These are phyloP conservation scores for Candolleomyces aberdarensis DNA, from an alignment of 768 basidiomycete genomes.

Conservation along the genomic window DNA sequence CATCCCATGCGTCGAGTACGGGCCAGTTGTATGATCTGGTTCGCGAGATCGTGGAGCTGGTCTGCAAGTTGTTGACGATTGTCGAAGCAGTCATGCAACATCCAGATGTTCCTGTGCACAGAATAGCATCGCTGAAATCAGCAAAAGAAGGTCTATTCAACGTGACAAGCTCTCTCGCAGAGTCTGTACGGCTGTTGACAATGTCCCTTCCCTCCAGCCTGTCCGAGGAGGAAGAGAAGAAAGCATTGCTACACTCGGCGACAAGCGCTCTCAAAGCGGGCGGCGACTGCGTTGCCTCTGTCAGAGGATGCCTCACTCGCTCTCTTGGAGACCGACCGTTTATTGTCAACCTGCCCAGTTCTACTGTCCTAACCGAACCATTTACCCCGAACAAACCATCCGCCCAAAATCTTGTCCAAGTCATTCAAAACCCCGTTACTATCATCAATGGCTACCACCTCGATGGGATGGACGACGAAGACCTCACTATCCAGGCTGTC, in stretches of 20 bases:
- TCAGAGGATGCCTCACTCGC: slow-evolving; percentile 76
- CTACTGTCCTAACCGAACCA: slow-evolving; percentile 40
- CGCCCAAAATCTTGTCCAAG: slow-evolving; percentile 28
- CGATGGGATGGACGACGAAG: slow-evolving; percentile 48
- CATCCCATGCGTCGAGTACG: slow-evolving; percentile 89
- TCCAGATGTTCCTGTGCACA: slow-evolving; percentile 61
- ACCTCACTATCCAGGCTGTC: slow-evolving; percentile 57
- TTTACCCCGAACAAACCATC: slow-evolving; percentile 51
- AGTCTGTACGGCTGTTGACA: slow-evolving; percentile 80
- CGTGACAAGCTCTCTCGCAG: slow-evolving; percentile 82
- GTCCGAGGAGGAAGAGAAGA: slow-evolving; percentile 83
- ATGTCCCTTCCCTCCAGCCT: slow-evolving; percentile 40
- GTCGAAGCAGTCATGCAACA: slow-evolving; percentile 86
- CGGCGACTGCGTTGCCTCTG: slow-evolving; percentile 82
- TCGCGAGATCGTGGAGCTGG: slow-evolving; percentile 91
- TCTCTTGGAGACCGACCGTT: slow-evolving; percentile 60
- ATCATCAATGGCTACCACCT: slow-evolving; percentile 34
- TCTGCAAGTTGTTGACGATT: slow-evolving; percentile 85
- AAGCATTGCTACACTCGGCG: slow-evolving; percentile 74
- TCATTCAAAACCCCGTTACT: slow-evolving; percentile 29
- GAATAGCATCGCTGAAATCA: slow-evolving; percentile 59
- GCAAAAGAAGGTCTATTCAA: slow-evolving; percentile 83
- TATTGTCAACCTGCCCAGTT: slow-evolving; percentile 58
- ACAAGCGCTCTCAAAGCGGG: slow-evolving; percentile 86
- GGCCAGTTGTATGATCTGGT: slow-evolving; percentile 94